A percentile compares a stretch with the other conserved stretches of the same genome.
These are phyloP conservation scores for Ecytonucleospora hepatopenaei DNA, from an alignment of 371 early-diverging fungal species.

Conservation along the genomic window DNA sequence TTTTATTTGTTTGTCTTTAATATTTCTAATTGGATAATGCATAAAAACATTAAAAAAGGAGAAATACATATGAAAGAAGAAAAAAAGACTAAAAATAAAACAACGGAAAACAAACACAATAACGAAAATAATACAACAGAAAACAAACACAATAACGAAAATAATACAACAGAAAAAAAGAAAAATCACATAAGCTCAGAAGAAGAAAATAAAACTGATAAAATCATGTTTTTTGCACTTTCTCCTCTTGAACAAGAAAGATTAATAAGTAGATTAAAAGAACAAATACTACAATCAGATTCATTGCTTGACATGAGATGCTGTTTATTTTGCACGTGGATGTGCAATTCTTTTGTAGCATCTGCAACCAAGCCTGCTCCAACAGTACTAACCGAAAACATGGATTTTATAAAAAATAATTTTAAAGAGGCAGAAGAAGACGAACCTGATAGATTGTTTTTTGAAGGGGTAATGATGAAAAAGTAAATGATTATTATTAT, in stretches of 20 bases:
- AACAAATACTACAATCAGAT: not conserved
- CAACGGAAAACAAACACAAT: not conserved
- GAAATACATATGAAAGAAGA: too few relatives aligned
- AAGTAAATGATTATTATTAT: not conserved
- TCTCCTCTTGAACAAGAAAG: not conserved
- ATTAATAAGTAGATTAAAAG: not conserved
- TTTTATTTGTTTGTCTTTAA: too few relatives aligned
- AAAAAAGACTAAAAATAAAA: not conserved
- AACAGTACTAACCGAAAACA: not conserved
- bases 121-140: not conserved
- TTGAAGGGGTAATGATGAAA: not conserved
- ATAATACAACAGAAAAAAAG: not conserved
- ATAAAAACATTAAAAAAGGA: too few relatives aligned
- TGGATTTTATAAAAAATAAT: not conserved
- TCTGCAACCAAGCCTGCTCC: not conserved
- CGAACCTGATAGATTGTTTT: not conserved
- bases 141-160: not conserved
- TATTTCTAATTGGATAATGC: too few relatives aligned
- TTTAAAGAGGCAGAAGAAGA: not conserved
- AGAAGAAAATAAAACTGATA: not conserved
- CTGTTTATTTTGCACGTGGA: conserved; percentile 1
- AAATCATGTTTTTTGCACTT: not conserved
- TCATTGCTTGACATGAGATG: not conserved
- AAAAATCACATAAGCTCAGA: not conserved
- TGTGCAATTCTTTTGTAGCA: not conserved